Evolutionary conservation across 2,329 filamentous ascomycete genomes (phyloP).

Genomic region (Claviceps africana): DNA sequence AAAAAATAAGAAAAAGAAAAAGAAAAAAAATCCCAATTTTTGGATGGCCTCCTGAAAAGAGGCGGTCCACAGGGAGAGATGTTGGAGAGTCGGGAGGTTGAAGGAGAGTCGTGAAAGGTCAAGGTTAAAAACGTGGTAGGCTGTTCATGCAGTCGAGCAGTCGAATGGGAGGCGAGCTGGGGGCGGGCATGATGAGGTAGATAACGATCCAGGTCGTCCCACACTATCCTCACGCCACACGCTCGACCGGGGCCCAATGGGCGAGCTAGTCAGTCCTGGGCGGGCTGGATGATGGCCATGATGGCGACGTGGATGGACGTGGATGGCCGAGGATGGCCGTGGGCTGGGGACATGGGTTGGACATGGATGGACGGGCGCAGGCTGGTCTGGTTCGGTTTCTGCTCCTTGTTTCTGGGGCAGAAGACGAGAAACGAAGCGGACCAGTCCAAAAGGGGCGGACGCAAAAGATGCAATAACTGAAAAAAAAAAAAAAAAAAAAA

Average conservation of each 20-base stretch:
- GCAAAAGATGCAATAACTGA: too few species aligned
- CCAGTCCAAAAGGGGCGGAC: too few species aligned
- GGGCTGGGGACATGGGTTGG: too few species aligned
- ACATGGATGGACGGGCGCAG: too few species aligned
- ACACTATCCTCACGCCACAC: not conserved
- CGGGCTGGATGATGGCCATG: not conserved
- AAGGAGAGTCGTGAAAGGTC: too few species aligned
- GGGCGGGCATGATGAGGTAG: conserved; percentile 14
- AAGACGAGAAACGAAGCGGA: not conserved
- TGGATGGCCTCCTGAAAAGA: too few species aligned
- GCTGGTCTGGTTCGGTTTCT: too few species aligned
- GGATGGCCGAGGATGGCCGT: too few species aligned
- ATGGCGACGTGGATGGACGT: too few species aligned
- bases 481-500: too few species aligned
- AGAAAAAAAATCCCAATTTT: not conserved
- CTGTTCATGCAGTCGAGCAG: conserved; percentile 4
- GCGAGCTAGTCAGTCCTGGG: not conserved
- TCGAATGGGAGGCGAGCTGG: conserved; percentile 9
- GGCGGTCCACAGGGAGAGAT: too few species aligned
- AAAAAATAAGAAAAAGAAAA: not conserved
- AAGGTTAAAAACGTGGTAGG: conserved; percentile 12
- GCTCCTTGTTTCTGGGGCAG: not conserved
- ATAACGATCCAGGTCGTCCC: conserved; percentile 10
- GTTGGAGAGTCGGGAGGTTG: conserved; percentile 26
- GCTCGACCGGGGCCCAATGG: not conserved